Conservation (phyloP, 345 rosid species). For the Brassica carinata region DNA sequence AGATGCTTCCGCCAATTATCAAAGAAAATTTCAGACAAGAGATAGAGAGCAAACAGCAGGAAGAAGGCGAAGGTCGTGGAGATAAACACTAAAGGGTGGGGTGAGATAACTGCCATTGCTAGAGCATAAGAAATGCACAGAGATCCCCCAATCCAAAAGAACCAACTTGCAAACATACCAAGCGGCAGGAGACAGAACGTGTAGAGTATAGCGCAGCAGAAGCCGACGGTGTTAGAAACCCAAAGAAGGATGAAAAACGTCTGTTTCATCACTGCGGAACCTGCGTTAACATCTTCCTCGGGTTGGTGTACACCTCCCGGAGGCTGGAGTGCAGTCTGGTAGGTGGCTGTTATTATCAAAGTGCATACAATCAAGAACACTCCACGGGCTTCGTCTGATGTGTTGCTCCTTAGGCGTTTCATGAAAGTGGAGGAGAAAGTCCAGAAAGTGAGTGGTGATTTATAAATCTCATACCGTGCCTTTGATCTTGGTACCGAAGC, state of each 20-base stretch:
- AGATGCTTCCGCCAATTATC: background rate
- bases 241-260: constrained; percentile 14
- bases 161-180: background rate
- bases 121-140: constrained; percentile 21
- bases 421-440: background rate
- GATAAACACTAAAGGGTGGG: background rate
- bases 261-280: constrained; percentile 20
- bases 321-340: constrained; percentile 31
- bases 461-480: background rate
- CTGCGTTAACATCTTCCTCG: background rate
- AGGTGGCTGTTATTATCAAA: constrained; percentile 28
- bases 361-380: constrained; percentile 23
- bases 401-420: background rate
- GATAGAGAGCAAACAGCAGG: background rate
- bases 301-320: constrained; percentile 32
- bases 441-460: constrained; percentile 24
- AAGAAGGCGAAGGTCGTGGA: background rate
- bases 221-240: constrained; percentile 19
- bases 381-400: constrained; percentile 23
- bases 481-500: background rate
- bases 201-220: constrained; percentile 20
- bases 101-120: constrained; percentile 26
- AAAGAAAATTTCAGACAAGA: background rate
- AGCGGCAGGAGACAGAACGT: constrained; percentile 34
- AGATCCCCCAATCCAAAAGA: background rate